phyloP scores from a whole-genome alignment of 2,329 filamentous ascomycete species.

The Phialophora chinensis region DNA sequence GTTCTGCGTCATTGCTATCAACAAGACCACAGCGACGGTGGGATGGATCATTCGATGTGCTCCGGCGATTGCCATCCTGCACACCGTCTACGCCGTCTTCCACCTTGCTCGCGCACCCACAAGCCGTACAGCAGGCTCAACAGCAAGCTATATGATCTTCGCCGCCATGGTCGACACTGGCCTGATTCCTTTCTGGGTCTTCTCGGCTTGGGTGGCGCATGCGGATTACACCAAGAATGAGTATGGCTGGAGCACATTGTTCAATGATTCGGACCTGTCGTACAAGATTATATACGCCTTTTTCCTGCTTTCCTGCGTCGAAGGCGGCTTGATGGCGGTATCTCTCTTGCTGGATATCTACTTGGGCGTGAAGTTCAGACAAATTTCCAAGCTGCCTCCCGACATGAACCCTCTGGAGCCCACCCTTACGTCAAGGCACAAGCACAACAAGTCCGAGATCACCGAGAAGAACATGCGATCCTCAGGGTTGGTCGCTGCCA shows the following conservation, averaged over 20 bases:
- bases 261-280: conserved; percentile 62
- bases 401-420: conserved; percentile 91
- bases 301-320: conserved; percentile 70
- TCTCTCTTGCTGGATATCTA: conserved; percentile 75
- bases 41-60: conserved; percentile 79
- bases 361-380: conserved; percentile 77
- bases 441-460: conserved; percentile 69
- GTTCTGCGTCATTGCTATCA: conserved; percentile 77
- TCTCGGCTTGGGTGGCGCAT: conserved; percentile 61
- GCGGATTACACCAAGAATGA: conserved; percentile 54
- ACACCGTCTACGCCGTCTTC: conserved; percentile 78
- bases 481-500: conserved; percentile 51
- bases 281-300: conserved; percentile 68
- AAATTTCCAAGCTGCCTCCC: conserved; percentile 80
- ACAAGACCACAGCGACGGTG: conserved; percentile 66
- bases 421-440: conserved; percentile 79
- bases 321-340: conserved; percentile 71
- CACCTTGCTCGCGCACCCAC: conserved; percentile 75
- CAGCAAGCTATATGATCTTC: conserved; percentile 89
- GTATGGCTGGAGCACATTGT: conserved; percentile 71
- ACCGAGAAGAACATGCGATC: conserved; percentile 67
- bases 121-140: conserved; percentile 75
- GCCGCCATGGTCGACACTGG: conserved; percentile 74
- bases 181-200: conserved; percentile 67
- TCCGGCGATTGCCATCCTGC: conserved; percentile 73